Percentiles rank a stretch among this genome's conserved stretches.
phyloP scores from a whole-genome alignment of 2,329 filamentous ascomycete species.

The Neonectria neomacrospora region DNA sequence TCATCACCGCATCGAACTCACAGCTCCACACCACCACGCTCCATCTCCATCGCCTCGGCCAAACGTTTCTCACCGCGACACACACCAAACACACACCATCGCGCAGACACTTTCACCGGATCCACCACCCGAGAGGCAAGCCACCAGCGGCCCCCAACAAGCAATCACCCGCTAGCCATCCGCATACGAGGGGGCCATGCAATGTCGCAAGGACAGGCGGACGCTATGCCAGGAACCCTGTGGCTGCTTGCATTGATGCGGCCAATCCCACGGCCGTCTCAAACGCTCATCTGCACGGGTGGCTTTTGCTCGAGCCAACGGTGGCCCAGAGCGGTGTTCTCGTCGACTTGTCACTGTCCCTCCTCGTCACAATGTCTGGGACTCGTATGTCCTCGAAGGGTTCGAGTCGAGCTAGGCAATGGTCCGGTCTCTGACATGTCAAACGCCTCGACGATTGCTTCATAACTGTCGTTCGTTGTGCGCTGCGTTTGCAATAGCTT shows the following conservation, averaged over 20 bases:
- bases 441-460: neutral
- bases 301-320: conserved; percentile 37
- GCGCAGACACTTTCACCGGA: conserved; percentile 14
- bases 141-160: conserved; percentile 29
- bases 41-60: conserved; percentile 25
- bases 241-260: conserved; percentile 23
- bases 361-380: conserved; percentile 17
- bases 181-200: conserved; percentile 4
- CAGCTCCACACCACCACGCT: conserved; percentile 35
- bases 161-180: conserved; percentile 22
- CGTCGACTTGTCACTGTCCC: conserved; percentile 22
- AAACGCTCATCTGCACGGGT: conserved; percentile 39
- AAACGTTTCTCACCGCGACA: conserved; percentile 17
- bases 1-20: conserved; percentile 35
- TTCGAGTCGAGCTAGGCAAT: conserved; percentile 4
- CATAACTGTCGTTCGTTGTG: neutral
- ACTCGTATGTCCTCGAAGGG: conserved; percentile 5
- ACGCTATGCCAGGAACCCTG: conserved; percentile 39
- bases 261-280: conserved; percentile 39
- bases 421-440: neutral
- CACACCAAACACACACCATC: conserved; percentile 8
- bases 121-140: conserved; percentile 27
- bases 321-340: conserved; percentile 24
- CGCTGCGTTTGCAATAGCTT: neutral
- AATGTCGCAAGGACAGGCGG: conserved; percentile 3